Evolutionary conservation across 106 monocot genomes (phyloP).

Genomic region (Dendrobium catenatum): DNA sequence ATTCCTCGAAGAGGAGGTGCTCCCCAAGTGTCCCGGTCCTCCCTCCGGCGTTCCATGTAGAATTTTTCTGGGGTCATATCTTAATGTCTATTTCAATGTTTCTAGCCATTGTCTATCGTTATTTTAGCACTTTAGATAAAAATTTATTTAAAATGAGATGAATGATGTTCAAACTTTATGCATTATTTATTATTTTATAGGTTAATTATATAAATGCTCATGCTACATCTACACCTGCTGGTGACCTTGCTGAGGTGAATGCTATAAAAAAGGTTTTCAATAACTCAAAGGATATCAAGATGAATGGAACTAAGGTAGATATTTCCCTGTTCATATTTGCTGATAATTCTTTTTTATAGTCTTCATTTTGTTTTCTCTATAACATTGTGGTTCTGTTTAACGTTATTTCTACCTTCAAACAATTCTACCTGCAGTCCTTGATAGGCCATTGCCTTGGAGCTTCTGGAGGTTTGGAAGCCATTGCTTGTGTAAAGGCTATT

Average conservation of each 20-base stretch:
- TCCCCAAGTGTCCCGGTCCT: too few relatives aligned
- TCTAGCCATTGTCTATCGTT: neutral
- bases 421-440: conserved; percentile 64
- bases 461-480: conserved; percentile 89
- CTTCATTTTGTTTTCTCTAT: neutral
- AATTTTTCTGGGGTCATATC: neutral
- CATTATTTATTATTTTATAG: conserved; percentile 25
- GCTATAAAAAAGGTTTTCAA: conserved; percentile 95
- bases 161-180: neutral
- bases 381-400: conserved; percentile 1
- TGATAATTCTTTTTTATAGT: neutral
- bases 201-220: conserved; percentile 99
- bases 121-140: neutral
- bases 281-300: conserved; percentile 71
- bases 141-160: neutral
- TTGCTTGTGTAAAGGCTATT: conserved; percentile 94
- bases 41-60: neutral
- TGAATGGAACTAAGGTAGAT: conserved; percentile 87
- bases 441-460: conserved; percentile 98
- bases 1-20: too few relatives aligned
- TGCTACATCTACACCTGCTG: conserved; percentile 97
- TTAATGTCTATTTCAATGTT: neutral
- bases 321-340: neutral
- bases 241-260: conserved; percentile 94
- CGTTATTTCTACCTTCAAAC: conserved; percentile 4